Evolutionary conservation across 2,329 filamentous ascomycete species (phyloP).

Genomic region (Myriosclerotinia duriaeana): DNA sequence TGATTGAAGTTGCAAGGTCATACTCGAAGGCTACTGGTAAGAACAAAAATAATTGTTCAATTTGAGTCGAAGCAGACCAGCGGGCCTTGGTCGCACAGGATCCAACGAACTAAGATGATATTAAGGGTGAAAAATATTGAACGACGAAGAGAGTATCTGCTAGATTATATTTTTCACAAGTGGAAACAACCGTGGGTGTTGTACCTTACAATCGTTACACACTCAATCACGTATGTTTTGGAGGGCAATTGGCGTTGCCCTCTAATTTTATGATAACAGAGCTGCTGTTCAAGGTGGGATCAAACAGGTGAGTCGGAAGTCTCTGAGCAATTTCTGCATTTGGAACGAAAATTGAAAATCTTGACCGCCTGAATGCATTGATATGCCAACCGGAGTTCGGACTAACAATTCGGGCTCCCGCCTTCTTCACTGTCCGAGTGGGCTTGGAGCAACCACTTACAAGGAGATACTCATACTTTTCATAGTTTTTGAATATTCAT

Average conservation of each 20-base stretch:
- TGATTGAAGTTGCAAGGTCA: constrained; percentile 8
- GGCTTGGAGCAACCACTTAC: background rate
- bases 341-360: too few species aligned
- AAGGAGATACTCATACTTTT: background rate
- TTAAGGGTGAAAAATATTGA: constrained; percentile 50
- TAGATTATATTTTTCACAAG: constrained; percentile 62
- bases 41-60: background rate
- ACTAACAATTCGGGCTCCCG: background rate
- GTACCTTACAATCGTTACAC: constrained; percentile 36
- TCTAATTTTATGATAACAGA: background rate
- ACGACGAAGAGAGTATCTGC: constrained; percentile 58
- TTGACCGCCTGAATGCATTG: background rate
- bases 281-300: constrained; percentile 58
- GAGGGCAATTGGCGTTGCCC: constrained; percentile 65
- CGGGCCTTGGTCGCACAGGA: constrained; percentile 72
- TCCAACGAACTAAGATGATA: constrained; percentile 62
- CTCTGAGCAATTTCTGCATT: background rate
- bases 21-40: background rate
- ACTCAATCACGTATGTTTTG: too few species aligned
- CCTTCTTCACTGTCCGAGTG: background rate
- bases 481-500: background rate
- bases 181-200: constrained; percentile 64
- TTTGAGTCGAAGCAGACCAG: constrained; percentile 10
- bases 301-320: constrained; percentile 13
- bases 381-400: background rate